These are phyloP conservation scores for Rhamnella rubrinervis DNA, from an alignment of 331 rosid genomes.

Conservation along the genomic window DNA sequence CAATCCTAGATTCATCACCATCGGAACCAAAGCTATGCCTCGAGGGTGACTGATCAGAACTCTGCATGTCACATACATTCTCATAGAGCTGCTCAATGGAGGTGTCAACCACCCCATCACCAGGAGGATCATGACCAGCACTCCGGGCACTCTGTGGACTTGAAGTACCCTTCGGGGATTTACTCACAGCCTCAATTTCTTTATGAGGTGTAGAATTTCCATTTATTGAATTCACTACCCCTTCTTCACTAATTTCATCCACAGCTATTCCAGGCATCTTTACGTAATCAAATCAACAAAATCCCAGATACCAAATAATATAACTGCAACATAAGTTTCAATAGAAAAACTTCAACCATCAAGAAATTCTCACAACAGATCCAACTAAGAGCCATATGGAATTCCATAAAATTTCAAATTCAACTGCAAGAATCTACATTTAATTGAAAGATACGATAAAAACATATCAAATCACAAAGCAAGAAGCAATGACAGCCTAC, in stretches of 20 bases:
- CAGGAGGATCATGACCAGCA: conserved; percentile 17
- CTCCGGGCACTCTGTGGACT: conserved; percentile 36
- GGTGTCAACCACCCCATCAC: conserved; percentile 45
- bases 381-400: conserved; percentile 13
- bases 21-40: conserved; percentile 71
- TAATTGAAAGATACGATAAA: background rate
- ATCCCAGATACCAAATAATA: conserved; percentile 30
- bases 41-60: conserved; percentile 81
- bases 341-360: background rate
- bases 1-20: conserved; percentile 88
- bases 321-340: conserved; percentile 31
- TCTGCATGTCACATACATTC: conserved; percentile 65
- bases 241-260: conserved; percentile 41
- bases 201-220: conserved; percentile 32
- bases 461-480: conserved; percentile 7
- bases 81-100: conserved; percentile 73
- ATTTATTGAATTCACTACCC: conserved; percentile 29
- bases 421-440: conserved; percentile 11
- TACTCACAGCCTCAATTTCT: conserved; percentile 28
- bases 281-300: conserved; percentile 30
- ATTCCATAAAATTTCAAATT: conserved; percentile 10
- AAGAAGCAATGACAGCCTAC: conserved; percentile 5
- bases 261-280: conserved; percentile 66
- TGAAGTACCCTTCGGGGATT: conserved; percentile 38
- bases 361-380: conserved; percentile 27